Conservation (phyloP, 2,329 filamentous ascomycete genomes). For the Cladosporium sp. region DNA sequence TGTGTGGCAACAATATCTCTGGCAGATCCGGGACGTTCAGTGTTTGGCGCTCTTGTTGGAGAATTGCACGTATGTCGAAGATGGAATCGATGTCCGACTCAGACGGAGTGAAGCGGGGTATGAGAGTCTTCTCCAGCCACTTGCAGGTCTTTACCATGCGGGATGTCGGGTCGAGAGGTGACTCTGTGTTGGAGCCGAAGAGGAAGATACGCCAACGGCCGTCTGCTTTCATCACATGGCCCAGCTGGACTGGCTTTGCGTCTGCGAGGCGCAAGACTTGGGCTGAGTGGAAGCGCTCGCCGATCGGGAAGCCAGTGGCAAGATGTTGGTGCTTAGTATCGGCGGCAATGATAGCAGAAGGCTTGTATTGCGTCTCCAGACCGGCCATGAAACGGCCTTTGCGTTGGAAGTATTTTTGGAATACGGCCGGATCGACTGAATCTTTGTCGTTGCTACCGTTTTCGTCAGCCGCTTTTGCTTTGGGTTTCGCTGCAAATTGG, state of each 20-base stretch:
- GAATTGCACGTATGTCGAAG: constrained; percentile 53
- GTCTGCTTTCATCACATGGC: constrained; percentile 37
- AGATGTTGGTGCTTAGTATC: constrained; percentile 32
- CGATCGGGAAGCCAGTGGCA: constrained; percentile 34
- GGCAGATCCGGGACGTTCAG: constrained; percentile 42
- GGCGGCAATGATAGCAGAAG: constrained; percentile 29
- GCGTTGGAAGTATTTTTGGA: constrained; percentile 34
- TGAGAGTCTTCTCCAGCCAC: constrained; percentile 25
- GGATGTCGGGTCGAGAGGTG: constrained; percentile 25
- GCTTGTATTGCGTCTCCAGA: constrained; percentile 32
- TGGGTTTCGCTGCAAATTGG: constrained; percentile 46
- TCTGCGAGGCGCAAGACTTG: constrained; percentile 37
- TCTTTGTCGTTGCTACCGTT: constrained; percentile 27
- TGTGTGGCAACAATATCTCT: constrained; percentile 45
- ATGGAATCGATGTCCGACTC: constrained; percentile 46
- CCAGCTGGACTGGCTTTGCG: constrained; percentile 38
- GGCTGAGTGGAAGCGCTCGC: constrained; percentile 36
- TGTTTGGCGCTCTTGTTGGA: constrained; percentile 33
- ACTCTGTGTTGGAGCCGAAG: constrained; percentile 28
- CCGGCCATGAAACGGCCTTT: constrained; percentile 38
- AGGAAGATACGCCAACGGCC: constrained; percentile 37
- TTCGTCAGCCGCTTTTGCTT: constrained; percentile 20
- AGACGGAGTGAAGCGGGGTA: constrained; percentile 41
- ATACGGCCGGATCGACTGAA: constrained; percentile 36
- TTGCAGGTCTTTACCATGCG: constrained; percentile 28